These are phyloP conservation scores for Mesembryanthemum crystallinum DNA, from an alignment of 148 eudicot species.

Conservation along the genomic window DNA sequence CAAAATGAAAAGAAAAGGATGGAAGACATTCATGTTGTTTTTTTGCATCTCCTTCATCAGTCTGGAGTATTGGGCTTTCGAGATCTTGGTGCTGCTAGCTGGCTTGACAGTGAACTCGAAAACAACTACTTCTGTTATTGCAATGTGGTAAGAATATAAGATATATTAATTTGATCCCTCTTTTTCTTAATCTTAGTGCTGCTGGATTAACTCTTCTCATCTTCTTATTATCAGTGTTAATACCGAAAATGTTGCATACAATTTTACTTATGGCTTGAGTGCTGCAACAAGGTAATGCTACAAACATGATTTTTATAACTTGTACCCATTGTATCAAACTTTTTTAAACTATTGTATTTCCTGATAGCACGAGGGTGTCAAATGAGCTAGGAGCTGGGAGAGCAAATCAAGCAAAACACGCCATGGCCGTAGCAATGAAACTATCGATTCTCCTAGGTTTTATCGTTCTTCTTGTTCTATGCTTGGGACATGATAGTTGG, in stretches of 20 bases:
- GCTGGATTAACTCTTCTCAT: background rate
- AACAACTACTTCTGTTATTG: constrained; percentile 68
- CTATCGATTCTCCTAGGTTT: constrained; percentile 54
- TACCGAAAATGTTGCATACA: constrained; percentile 73
- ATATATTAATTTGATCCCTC: too few species aligned
- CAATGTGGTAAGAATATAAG: constrained; percentile 71
- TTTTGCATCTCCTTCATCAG: constrained; percentile 30
- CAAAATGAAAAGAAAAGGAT: too few species aligned
- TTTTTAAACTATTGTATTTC: background rate
- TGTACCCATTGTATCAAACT: background rate
- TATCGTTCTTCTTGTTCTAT: constrained; percentile 43
- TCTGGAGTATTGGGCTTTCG: constrained; percentile 89
- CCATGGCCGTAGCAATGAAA: constrained; percentile 65
- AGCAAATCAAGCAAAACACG: constrained; percentile 54
- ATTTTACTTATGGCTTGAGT: constrained; percentile 71
- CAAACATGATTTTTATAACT: too few species aligned
- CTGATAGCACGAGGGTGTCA: constrained; percentile 81
- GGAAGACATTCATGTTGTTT: background rate
- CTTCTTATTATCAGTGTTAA: constrained; percentile 49
- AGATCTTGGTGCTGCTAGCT: constrained; percentile 76
- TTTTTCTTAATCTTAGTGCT: background rate
- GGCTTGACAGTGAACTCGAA: constrained; percentile 79
- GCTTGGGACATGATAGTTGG: constrained; percentile 66
- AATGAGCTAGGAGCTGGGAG: constrained; percentile 85
- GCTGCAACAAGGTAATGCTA: constrained; percentile 67